Base-by-base conservation (phyloP, 2,329 filamentous ascomycete genomes). In the Harringtonia lauricola region DNA sequence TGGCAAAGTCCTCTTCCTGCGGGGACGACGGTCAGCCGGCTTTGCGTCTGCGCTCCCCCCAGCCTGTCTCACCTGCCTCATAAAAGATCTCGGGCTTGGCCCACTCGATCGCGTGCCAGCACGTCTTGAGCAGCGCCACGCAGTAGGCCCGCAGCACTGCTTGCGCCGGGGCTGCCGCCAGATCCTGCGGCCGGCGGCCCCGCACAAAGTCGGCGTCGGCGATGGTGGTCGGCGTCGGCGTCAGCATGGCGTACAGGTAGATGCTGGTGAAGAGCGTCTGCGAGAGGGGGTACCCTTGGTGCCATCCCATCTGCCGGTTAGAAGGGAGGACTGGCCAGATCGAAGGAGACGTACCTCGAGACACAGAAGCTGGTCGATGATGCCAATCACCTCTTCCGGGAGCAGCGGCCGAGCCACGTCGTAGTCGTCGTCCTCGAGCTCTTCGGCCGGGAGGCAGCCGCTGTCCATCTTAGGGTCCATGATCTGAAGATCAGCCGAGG, bases 391-490 rank as follows among this genome's bases (percentile, higher is more conserved):
- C 61, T 98, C 83, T 53, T 83, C 78, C 1, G 87, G 84, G 14
- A 81, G 68, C 34, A 94, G 65, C 8, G 74, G 67, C 38, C 71
- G 69, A 36, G 76, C 67, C 34, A 88, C 76, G 56, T 95, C 82
- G 61, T 90, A 94, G 41, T 84, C 74, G 50, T 90, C 83, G 47
- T 94, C 86, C 29, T 90, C 74, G n/a, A 80, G 79, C 56, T 95
- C 86, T 26, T 81, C 84, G 8, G 83, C 77, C 18, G 78, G 72
- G 8, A 94, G 69, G 51, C 83, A 88, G 24, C 92, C 92, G 57
- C 87, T 95, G 62, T 98, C 92, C 92, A 98, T 98, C 64, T 96
- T 98, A 1, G 86, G 81, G 57, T 98, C 92, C 86, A 95, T 95
- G 54, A 98, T 95, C 92, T 98, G 55, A 22, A 44, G 15, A 13